Percentiles rank a stretch among this genome's conserved stretches.
These are phyloP conservation scores for Ligustrum vulgare DNA, from an alignment of 257 asterid genomes.

Conservation along the genomic window DNA sequence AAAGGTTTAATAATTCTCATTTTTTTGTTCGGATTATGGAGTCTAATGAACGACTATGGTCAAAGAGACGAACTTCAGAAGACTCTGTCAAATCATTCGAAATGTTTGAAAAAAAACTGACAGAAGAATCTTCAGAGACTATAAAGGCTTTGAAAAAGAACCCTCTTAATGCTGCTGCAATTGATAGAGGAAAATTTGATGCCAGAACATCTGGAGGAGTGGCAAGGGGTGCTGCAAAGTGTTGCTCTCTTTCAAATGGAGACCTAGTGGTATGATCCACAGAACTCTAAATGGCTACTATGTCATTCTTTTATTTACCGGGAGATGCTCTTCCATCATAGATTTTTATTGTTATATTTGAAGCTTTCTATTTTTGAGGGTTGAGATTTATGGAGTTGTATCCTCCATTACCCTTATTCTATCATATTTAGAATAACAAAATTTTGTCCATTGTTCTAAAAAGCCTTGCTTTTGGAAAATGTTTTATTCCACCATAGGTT, in stretches of 20 bases:
- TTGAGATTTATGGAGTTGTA: conserved; percentile 12
- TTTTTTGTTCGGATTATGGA: conserved; percentile 85
- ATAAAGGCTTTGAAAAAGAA: conserved; percentile 30
- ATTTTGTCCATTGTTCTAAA: conserved; percentile 9
- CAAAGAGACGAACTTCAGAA: conserved; percentile 58
- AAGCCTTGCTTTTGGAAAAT: not conserved
- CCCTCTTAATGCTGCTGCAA: conserved; percentile 50
- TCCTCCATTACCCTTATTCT: conserved; percentile 4
- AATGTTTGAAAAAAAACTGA: conserved; percentile 41
- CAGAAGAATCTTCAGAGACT: conserved; percentile 40
- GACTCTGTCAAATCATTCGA: conserved; percentile 34
- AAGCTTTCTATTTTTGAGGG: conserved; percentile 13
- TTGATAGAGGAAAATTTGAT: conserved; percentile 82
- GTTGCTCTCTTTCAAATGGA: conserved; percentile 84
- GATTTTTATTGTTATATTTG: conserved; percentile 10
- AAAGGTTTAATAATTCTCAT: conserved; percentile 69
- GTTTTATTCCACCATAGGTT: not conserved
- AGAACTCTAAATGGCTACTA: conserved; percentile 19
- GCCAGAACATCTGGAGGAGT: conserved; percentile 82
- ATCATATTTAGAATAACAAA: conserved; percentile 14
- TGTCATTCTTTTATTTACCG: not conserved
- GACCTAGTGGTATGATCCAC: conserved; percentile 85
- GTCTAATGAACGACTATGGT: conserved; percentile 85
- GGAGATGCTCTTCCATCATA: conserved; percentile 13
- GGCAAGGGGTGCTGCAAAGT: conserved; percentile 86